phyloP scores from a whole-genome alignment of 306 rosid species.

The Biancaea sappan region DNA sequence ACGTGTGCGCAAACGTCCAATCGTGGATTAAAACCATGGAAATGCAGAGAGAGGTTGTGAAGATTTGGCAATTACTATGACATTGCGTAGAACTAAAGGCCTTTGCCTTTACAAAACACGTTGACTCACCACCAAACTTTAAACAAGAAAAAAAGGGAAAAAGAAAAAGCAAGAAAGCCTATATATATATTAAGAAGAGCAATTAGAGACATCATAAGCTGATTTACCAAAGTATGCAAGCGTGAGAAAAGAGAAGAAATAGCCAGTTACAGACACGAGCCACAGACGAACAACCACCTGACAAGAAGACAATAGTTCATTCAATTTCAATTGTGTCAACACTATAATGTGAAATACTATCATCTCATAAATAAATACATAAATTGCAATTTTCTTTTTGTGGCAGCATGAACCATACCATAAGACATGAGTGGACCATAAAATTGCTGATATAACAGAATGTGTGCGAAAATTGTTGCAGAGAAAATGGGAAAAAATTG shows the following conservation, averaged over 20 bases:
- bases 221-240: slow-evolving; percentile 67
- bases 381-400: not conserved
- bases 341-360: not conserved
- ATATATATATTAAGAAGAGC: no score
- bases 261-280: slow-evolving; percentile 78
- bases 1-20: slow-evolving; percentile 19
- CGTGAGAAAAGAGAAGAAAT: slow-evolving; percentile 70
- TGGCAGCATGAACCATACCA: slow-evolving; percentile 11
- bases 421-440: not conserved
- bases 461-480: not conserved
- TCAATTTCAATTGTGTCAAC: slow-evolving; percentile 15
- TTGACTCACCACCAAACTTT: slow-evolving; percentile 27
- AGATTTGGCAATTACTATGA: no score
- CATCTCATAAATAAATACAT: not conserved
- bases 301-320: slow-evolving; percentile 29
- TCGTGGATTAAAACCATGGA: not conserved
- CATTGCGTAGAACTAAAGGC: no score
- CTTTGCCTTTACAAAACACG: no score
- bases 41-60: slow-evolving; percentile 10
- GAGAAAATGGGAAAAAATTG: slow-evolving; percentile 18
- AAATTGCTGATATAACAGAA: slow-evolving; percentile 5
- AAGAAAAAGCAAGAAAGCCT: not conserved
- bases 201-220: not conserved
- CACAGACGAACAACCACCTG: slow-evolving; percentile 82
- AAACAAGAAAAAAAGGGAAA: not conserved